Evolutionary conservation across 208 protist genomes (phyloP), one percentile per base, ranked within the genome.

Genomic region (Tritrichomonas musculus): DNA sequence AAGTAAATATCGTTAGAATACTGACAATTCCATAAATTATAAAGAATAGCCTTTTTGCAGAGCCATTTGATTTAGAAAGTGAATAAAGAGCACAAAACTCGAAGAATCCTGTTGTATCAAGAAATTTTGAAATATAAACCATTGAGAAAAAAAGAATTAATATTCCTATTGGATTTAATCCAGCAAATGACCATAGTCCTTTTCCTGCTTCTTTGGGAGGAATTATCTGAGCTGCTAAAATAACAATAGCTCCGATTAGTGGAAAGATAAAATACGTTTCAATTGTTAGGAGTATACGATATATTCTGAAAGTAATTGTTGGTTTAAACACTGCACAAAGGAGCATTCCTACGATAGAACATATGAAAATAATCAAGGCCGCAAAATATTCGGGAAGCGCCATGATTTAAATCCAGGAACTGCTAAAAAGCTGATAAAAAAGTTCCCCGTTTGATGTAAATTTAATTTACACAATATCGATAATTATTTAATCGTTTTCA

Each of bases 111-210:
- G 77, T 57, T 13, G 77, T 88, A 39, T 88, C 77, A 39, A 88
- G 47, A 30, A 88, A 88, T 47, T 53, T 88, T 0, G 47, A 57
- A 33, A 88, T 88, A n/a, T 53, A 88, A 57, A 88, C 77, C 25
- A 49, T 88, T 39, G 77, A 44, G n/a, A 88, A 88, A 60, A 88
- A 44, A 17, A 88, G n/a, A 39, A 88, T 88, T 17, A 88, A 53
- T 17, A 88, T 88, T 39, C 77, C 47, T n/a, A 88, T 57, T 88
- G 77, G 77, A 88, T 88, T 88, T n/a, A 88, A 49, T 1, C n/a
- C 25, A 33, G 41, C 53, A 57, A 88, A 88, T 4, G 25, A 13
- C 77, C 77, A 88, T 20, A 88, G 22, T 5, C 47, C 44, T 44
- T 88, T 17, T 11, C 33, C 41, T 2, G 77, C 77, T 47, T 25